These are phyloP conservation scores for Sphagnurus paluster DNA, from an alignment of 1,284 basidiomycete genomes.

Conservation along the genomic window DNA sequence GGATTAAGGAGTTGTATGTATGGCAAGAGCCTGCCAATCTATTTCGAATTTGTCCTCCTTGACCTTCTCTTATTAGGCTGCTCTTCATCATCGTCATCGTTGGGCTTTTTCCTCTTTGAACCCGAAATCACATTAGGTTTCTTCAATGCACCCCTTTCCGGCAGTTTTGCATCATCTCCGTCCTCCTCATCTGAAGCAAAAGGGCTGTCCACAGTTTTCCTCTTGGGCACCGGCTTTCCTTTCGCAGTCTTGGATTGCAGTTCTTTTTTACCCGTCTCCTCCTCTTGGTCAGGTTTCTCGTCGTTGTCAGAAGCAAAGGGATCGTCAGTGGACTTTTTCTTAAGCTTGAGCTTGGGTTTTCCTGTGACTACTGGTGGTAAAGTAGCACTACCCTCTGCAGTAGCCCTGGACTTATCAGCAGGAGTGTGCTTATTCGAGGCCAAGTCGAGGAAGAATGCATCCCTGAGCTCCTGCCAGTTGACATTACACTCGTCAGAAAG, in stretches of 20 bases:
- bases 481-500: background rate
- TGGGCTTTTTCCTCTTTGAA: conserved; percentile 22
- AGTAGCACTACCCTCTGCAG: conserved; percentile 3
- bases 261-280: conserved; percentile 16
- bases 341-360: conserved; percentile 45
- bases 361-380: conserved; percentile 23
- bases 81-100: conserved; percentile 11
- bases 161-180: too few species aligned
- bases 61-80: conserved; percentile 15
- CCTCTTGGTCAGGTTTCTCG: conserved; percentile 19
- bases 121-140: conserved; percentile 21
- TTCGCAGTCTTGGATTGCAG: conserved; percentile 7
- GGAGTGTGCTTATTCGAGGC: conserved; percentile 19
- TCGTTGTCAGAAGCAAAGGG: conserved; percentile 50
- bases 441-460: conserved; percentile 52
- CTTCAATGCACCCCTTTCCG: too few species aligned
- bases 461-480: conserved; percentile 56
- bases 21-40: too few species aligned
- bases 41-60: too few species aligned
- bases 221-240: conserved; percentile 8
- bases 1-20: too few species aligned
- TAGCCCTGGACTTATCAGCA: conserved; percentile 9
- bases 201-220: conserved; percentile 23
- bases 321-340: conserved; percentile 38
- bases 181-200: conserved; percentile 32